A percentile compares a stretch with the other conserved stretches of the same genome.
Conservation (phyloP, 768 basidiomycete genomes). For the Agrocybe pediades region DNA sequence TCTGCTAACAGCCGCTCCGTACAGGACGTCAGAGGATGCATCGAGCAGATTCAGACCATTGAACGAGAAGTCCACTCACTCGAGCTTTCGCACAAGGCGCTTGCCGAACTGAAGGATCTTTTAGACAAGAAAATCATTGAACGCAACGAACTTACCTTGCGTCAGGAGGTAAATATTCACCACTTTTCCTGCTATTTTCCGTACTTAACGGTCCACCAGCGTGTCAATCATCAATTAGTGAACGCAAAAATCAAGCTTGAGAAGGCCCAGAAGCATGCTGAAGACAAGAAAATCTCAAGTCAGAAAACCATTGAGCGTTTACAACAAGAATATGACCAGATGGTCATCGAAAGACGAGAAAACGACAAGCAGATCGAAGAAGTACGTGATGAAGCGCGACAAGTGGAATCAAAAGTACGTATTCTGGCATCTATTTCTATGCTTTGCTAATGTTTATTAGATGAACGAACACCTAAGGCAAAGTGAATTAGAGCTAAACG, state of each 20-base stretch:
- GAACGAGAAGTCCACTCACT: conserved; percentile 67
- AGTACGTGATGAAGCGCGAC: conserved; percentile 67
- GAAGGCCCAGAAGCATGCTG: conserved; percentile 75
- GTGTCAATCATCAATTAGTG: conserved; percentile 74
- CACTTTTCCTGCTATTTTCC: not conserved
- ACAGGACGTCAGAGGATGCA: conserved; percentile 71
- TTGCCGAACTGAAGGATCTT: conserved; percentile 68
- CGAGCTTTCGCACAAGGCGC: conserved; percentile 65
- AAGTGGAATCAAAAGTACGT: conserved; percentile 64
- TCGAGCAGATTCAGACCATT: conserved; percentile 76
- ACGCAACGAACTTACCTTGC: conserved; percentile 64
- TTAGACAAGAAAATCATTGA: conserved; percentile 77
- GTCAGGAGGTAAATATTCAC: conserved; percentile 55
- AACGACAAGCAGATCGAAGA: conserved; percentile 82
- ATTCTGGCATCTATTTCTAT: not conserved
- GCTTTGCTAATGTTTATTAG: conserved; percentile 34
- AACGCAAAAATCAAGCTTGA: conserved; percentile 86
- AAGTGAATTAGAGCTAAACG: conserved; percentile 79
- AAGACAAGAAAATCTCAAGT: conserved; percentile 76
- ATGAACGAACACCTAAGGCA: conserved; percentile 75
- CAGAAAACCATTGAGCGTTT: conserved; percentile 75
- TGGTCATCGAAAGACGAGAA: conserved; percentile 73
- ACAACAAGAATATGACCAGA: conserved; percentile 77
- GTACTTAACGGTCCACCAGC: conserved; percentile 40
- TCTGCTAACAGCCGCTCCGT: not conserved